Evolutionary conservation across 2,329 filamentous ascomycete species (phyloP).

Genomic region (Ceratocystis variospora): DNA sequence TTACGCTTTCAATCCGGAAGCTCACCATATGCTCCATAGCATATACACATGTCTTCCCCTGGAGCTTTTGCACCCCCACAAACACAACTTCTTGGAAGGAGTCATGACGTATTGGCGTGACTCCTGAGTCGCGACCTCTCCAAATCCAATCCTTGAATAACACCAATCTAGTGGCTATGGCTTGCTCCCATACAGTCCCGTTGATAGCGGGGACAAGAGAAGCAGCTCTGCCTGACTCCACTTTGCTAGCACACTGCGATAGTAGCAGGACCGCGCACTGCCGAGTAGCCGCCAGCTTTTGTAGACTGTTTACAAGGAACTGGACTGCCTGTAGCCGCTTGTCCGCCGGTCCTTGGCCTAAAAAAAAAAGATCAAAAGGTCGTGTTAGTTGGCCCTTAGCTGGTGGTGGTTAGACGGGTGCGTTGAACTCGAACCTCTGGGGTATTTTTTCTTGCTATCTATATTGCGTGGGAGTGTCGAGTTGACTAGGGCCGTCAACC

Average conservation of each 20-base stretch:
- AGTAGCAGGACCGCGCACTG: slow-evolving; percentile 62
- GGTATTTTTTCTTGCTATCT: slow-evolving; percentile 30
- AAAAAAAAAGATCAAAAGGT: neutral
- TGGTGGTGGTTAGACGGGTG: neutral
- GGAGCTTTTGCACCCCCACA: slow-evolving; percentile 47
- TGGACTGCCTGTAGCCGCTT: slow-evolving; percentile 42
- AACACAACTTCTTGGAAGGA: slow-evolving; percentile 14
- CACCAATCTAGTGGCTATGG: slow-evolving; percentile 57
- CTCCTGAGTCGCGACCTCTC: slow-evolving; percentile 22
- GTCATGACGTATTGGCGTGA: neutral
- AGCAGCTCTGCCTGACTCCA: slow-evolving; percentile 52
- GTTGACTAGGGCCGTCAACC: slow-evolving; percentile 62
- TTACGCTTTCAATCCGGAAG: slow-evolving; percentile 37
- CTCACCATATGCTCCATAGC: slow-evolving; percentile 34
- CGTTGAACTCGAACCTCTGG: slow-evolving; percentile 26
- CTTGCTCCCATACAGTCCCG: slow-evolving; percentile 66
- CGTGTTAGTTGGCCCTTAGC: neutral
- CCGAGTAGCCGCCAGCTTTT: slow-evolving; percentile 59
- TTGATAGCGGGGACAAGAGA: slow-evolving; percentile 63
- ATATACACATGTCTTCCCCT: slow-evolving; percentile 35
- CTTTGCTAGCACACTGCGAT: slow-evolving; percentile 70
- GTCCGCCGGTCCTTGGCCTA: slow-evolving; percentile 23
- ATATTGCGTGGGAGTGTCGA: slow-evolving; percentile 55
- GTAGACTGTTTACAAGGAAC: slow-evolving; percentile 53
- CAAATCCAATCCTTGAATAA: slow-evolving; percentile 66